Evolutionary conservation across 805 yeast genomes (phyloP).

Genomic region (Candida sonorensis): DNA sequence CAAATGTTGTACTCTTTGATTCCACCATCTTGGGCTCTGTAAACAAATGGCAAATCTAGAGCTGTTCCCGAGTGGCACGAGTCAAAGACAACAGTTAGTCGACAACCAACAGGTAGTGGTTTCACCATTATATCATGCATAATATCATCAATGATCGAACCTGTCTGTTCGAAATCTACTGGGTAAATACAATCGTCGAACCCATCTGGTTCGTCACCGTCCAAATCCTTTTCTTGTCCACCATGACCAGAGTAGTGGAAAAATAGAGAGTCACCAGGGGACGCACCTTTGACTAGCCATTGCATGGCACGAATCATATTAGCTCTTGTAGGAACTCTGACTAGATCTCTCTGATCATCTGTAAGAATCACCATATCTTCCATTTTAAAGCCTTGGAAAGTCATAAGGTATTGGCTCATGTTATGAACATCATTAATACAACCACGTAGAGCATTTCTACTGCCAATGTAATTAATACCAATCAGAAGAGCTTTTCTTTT

Average conservation of each 20-base stretch:
- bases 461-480: constrained; percentile 74
- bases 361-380: constrained; percentile 56
- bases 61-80: constrained; percentile 85
- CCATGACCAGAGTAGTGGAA: constrained; percentile 90
- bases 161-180: constrained; percentile 47
- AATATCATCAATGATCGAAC: constrained; percentile 67
- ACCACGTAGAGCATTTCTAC: constrained; percentile 56
- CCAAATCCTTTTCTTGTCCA: constrained; percentile 58
- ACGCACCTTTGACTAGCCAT: constrained; percentile 71
- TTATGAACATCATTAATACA: constrained; percentile 73
- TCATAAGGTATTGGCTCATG: constrained; percentile 32
- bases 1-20: constrained; percentile 74
- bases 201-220: constrained; percentile 32
- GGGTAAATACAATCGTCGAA: constrained; percentile 32
- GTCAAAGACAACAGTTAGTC: constrained; percentile 76
- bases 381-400: constrained; percentile 38
- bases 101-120: constrained; percentile 64
- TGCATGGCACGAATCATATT: constrained; percentile 75
- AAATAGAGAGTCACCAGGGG: constrained; percentile 70
- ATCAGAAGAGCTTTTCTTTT: constrained; percentile 65
- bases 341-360: constrained; percentile 45
- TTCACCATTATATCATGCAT: constrained; percentile 67
- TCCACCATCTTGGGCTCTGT: constrained; percentile 72
- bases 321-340: constrained; percentile 51
- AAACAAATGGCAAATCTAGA: constrained; percentile 70